phyloP scores from a whole-genome alignment of 2,329 filamentous ascomycete species.

The Aplosporella prunicola region DNA sequence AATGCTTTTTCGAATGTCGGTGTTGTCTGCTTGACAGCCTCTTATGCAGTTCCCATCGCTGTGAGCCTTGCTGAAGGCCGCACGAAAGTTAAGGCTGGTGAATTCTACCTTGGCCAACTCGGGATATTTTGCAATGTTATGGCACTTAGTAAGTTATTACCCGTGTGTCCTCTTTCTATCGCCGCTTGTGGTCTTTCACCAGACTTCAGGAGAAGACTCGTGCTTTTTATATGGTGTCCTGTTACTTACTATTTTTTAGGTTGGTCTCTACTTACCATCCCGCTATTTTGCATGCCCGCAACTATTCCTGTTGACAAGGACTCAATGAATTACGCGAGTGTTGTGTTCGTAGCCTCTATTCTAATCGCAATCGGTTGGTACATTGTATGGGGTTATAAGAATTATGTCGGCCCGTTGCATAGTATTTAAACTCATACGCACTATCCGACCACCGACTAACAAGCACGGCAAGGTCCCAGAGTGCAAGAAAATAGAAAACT shows the following conservation, averaged over 20 bases:
- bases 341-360: constrained; percentile 61
- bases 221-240: constrained; percentile 1
- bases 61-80: constrained; percentile 54
- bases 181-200: too few species aligned
- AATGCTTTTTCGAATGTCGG: constrained; percentile 62
- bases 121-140: constrained; percentile 55
- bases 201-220: not conserved
- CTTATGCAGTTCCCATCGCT: constrained; percentile 58
- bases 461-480: too few species aligned
- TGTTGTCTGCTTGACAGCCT: constrained; percentile 59
- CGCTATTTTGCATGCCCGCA: constrained; percentile 66
- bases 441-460: too few species aligned
- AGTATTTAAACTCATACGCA: too few species aligned
- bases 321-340: constrained; percentile 64
- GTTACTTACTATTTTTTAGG: too few species aligned
- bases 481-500: too few species aligned
- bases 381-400: constrained; percentile 57
- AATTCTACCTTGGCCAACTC: constrained; percentile 53
- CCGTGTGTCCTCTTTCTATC: too few species aligned
- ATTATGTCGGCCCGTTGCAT: constrained; percentile 61
- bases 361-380: constrained; percentile 57
- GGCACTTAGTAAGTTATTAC: too few species aligned
- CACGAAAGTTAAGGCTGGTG: constrained; percentile 46
- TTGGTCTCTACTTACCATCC: constrained; percentile 60
- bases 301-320: constrained; percentile 48